Percentiles rank a stretch among this genome's conserved stretches.
phyloP scores from a whole-genome alignment of 805 yeast genomes.

The Metschnikowia peoriensis region DNA sequence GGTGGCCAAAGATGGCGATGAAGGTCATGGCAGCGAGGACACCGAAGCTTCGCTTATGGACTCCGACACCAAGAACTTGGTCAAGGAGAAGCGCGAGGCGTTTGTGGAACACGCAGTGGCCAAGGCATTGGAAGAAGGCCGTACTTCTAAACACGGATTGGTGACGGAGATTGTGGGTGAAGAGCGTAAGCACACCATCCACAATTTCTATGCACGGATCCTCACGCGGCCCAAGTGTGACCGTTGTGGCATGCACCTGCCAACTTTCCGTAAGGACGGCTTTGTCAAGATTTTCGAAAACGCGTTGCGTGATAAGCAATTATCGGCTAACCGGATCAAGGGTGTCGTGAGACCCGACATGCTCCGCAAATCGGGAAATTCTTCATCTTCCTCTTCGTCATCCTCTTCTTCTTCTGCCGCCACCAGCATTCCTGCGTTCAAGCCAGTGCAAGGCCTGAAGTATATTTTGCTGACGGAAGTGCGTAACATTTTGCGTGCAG shows the following conservation, averaged over 20 bases:
- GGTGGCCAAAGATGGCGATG: slow-evolving; percentile 30
- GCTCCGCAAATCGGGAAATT: slow-evolving; percentile 40
- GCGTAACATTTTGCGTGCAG: slow-evolving; percentile 68
- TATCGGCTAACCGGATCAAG: slow-evolving; percentile 75
- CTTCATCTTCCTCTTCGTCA: slow-evolving; percentile 10
- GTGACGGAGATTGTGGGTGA: slow-evolving; percentile 83
- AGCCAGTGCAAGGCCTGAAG: slow-evolving; percentile 71
- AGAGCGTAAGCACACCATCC: slow-evolving; percentile 74
- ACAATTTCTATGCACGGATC: slow-evolving; percentile 71
- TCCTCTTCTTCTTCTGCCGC: slow-evolving; percentile 21
- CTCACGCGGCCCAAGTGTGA: slow-evolving; percentile 85
- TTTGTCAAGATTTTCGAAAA: slow-evolving; percentile 88
- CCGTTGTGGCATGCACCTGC: slow-evolving; percentile 94
- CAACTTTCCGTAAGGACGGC: slow-evolving; percentile 93
- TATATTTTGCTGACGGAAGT: slow-evolving; percentile 88
- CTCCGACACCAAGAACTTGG: slow-evolving; percentile 36
- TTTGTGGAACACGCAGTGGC: slow-evolving; percentile 73
- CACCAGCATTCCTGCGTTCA: slow-evolving; percentile 44
- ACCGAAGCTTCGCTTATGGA: slow-evolving; percentile 33
- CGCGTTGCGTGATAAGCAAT: slow-evolving; percentile 78
- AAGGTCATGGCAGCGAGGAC: slow-evolving; percentile 33
- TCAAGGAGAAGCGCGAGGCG: slow-evolving; percentile 59
- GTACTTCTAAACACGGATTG: slow-evolving; percentile 63
- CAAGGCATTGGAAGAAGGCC: slow-evolving; percentile 72
- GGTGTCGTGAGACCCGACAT: slow-evolving; percentile 74